Percentiles rank a stretch among this genome's conserved stretches.
These are phyloP conservation scores for Scytalidium lignicola DNA, from an alignment of 2,329 filamentous ascomycete species.

Conservation along the genomic window DNA sequence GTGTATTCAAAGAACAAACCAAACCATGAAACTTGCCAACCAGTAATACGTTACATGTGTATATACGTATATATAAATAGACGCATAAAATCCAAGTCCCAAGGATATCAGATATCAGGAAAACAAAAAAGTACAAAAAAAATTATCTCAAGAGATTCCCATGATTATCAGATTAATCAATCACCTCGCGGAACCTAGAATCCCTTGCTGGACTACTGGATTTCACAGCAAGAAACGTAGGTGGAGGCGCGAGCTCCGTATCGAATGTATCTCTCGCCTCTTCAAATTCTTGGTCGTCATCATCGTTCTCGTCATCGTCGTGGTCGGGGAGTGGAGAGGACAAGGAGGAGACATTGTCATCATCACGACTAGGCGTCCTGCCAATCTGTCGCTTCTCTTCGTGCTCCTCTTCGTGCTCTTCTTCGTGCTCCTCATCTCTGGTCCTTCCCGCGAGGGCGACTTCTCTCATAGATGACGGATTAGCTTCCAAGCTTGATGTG, in stretches of 20 bases:
- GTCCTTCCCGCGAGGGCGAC: slow-evolving; percentile 13
- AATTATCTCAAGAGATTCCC: too few relatives aligned
- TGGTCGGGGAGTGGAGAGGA: slow-evolving; percentile 4
- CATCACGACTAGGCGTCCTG: slow-evolving; percentile 3
- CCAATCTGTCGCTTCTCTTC: slow-evolving; percentile 6
- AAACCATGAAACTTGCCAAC: too few relatives aligned
- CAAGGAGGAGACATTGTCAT: slow-evolving; percentile 5
- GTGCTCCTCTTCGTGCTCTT: slow-evolving; percentile 5
- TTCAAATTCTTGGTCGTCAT: slow-evolving; percentile 42
- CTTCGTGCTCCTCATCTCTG: slow-evolving; percentile 5
- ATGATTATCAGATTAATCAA: slow-evolving; percentile 29
- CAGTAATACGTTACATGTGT: too few relatives aligned
- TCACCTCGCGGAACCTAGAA: slow-evolving; percentile 55
- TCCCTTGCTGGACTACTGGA: slow-evolving; percentile 50
- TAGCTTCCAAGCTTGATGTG: slow-evolving; percentile 29
- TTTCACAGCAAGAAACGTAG: slow-evolving; percentile 26
- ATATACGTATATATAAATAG: too few relatives aligned
- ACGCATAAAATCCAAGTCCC: too few relatives aligned
- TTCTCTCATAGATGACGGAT: slow-evolving; percentile 13
- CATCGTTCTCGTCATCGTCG: slow-evolving; percentile 1
- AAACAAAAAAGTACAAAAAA: not conserved
- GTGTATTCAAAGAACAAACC: too few relatives aligned
- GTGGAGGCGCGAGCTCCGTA: slow-evolving; percentile 35
- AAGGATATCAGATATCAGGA: too few relatives aligned
- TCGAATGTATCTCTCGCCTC: slow-evolving; percentile 42